Evolutionary conservation across 2,329 filamentous ascomycete genomes (phyloP).

Genomic region (Metarhizium album): DNA sequence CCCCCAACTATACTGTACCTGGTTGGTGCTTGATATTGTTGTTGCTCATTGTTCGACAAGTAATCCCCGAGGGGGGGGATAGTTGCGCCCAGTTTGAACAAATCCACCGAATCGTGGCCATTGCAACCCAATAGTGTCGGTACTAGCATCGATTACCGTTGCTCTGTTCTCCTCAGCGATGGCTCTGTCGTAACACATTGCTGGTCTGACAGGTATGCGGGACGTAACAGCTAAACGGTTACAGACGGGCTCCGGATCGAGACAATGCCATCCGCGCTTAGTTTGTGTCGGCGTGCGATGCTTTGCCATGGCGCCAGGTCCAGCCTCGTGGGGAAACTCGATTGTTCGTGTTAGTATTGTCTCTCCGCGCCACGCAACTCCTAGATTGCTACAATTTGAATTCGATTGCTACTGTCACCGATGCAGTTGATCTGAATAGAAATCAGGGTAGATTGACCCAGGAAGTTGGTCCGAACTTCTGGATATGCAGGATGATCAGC

Average conservation of each 20-base stretch:
- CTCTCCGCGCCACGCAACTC: constrained; percentile 3
- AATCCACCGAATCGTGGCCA: neutral
- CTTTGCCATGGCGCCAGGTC: neutral
- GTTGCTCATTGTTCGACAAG: neutral
- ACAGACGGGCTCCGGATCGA: too few species aligned
- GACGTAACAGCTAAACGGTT: too few species aligned
- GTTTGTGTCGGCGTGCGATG: neutral
- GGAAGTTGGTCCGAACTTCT: too few species aligned
- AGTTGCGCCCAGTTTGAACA: neutral
- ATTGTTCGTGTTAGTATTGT: constrained; percentile 14
- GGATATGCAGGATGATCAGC: too few species aligned
- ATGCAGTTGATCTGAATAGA: too few species aligned
- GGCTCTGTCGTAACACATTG: too few species aligned
- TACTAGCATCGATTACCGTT: neutral
- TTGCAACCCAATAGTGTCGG: neutral
- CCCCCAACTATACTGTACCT: neutral
- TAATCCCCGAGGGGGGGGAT: neutral
- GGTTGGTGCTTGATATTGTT: constrained; percentile 8
- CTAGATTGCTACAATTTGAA: too few species aligned
- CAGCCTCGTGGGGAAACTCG: neutral
- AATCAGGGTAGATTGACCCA: too few species aligned
- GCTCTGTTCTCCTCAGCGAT: neutral
- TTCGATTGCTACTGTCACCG: too few species aligned
- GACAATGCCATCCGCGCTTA: neutral
- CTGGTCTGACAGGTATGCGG: too few species aligned